Base-by-base conservation (phyloP, 2,329 filamentous ascomycete species). In the Calycina herbarum region DNA sequence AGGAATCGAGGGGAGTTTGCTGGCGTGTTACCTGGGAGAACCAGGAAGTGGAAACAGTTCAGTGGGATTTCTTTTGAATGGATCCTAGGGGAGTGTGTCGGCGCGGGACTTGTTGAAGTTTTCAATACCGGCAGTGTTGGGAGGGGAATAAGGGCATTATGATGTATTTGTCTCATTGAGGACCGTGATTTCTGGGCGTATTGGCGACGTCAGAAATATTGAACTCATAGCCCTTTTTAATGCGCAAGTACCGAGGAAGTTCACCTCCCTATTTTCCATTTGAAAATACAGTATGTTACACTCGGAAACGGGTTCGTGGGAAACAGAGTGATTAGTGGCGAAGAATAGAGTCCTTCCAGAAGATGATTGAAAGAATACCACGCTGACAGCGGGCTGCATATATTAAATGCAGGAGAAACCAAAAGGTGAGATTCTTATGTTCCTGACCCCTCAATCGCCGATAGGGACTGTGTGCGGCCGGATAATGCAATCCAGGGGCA, bases 81-180 rank as follows among this genome's bases (percentile, higher is more conserved):
- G 88, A 81, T 91, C 17, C 75, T 93, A 54, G 87, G 85, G 51
- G 89, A 93, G 76, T 90, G 89, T 56, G 81, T 91, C 29, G 91
- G 90, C 0, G 81, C 87, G 33, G 91, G 91, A 1, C 73, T 89
- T 17, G 83, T 93, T 3, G 90, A 94, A 77, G 78, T 91, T 15
- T 94, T 94, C 75, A 86, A 92, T 73, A 93, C 90, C 13, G 82
- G 88, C 15, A 90, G 86, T 71, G 89, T 93, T n/a, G 90, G 90
- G 1, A 81, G 84, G 66, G 90, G 86, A 11, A 83, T 92, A 65
- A 81, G 86, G 69, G 73, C 70, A 57, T 67, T 76, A 63, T 75
- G 66, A 68, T 48, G 45, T n/a, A 45, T 45, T 45, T 20, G 20
- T 51, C 45, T 51, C 45, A 24, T 51, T 27, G n/a, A 38, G 35